phyloP scores from a whole-genome alignment of 176 grass and related monocot species.

The Microstegium vimineum region DNA sequence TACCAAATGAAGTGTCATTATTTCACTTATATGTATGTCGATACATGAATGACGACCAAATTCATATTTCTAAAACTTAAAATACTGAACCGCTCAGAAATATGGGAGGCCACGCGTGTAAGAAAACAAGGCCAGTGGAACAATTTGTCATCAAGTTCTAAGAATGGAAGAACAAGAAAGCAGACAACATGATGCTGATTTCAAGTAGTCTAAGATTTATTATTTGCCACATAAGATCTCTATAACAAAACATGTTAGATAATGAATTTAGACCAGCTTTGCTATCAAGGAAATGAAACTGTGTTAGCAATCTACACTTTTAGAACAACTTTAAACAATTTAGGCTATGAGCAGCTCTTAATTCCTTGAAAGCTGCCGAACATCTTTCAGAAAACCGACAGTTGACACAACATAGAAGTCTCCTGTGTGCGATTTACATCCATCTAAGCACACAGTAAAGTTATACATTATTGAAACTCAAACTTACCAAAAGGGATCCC shows the following conservation, averaged over 20 bases:
- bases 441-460: background rate
- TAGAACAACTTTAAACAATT: background rate
- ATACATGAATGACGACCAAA: background rate
- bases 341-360: background rate
- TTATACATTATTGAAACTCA: background rate
- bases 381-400: background rate
- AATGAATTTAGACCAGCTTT: background rate
- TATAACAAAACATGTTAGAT: background rate
- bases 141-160: background rate
- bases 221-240: background rate
- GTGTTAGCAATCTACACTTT: background rate
- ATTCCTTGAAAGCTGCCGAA: background rate
- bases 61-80: background rate
- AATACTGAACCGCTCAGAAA: background rate
- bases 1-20: conserved; percentile 16
- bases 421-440: background rate
- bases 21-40: background rate
- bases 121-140: background rate
- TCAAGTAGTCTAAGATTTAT: background rate
- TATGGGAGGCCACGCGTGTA: background rate
- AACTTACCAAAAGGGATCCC: conserved; percentile 77
- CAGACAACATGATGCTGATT: background rate
- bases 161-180: background rate
- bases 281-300: background rate
- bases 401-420: background rate